Percentiles rank a stretch among this genome's conserved stretches.
phyloP scores from a whole-genome alignment of 805 yeast species.

The Limtongia smithiae region DNA sequence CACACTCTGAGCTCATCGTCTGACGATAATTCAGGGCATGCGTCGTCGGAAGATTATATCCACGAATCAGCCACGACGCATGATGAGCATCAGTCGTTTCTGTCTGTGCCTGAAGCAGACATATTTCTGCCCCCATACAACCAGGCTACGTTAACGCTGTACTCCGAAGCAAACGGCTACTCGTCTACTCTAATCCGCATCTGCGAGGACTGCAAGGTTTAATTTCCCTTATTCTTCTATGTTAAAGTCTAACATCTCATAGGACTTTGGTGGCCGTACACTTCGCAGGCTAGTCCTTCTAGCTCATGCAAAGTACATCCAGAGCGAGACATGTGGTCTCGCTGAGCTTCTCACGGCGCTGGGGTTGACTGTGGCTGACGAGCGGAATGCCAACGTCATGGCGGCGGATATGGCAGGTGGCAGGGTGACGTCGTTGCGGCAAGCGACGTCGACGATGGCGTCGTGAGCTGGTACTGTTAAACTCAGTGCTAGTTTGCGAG shows the following conservation, averaged over 20 bases:
- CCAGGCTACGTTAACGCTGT: slow-evolving; percentile 19
- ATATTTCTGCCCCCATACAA: slow-evolving; percentile 17
- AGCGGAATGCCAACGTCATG: neutral
- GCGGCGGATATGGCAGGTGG: no score
- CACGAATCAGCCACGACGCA: neutral
- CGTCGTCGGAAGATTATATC: no score
- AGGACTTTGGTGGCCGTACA: slow-evolving; percentile 22
- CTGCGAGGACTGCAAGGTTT: slow-evolving; percentile 17
- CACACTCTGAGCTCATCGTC: no score
- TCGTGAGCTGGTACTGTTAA: no score
- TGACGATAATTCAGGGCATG: no score
- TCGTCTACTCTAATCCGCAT: slow-evolving; percentile 15
- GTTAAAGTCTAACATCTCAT: neutral
- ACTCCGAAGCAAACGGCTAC: slow-evolving; percentile 14
- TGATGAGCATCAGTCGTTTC: neutral
- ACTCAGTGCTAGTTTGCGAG: no score
- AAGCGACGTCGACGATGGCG: no score
- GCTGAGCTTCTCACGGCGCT: slow-evolving; percentile 19
- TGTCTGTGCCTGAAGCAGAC: slow-evolving; percentile 3
- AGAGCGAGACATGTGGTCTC: slow-evolving; percentile 10
- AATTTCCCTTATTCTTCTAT: no score
- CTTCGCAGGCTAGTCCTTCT: slow-evolving; percentile 19
- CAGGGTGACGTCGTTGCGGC: no score
- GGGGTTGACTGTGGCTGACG: slow-evolving; percentile 1
- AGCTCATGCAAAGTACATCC: slow-evolving; percentile 24